Evolutionary conservation across 352 stramenopile species (phyloP).

Genomic region (Phytophthora fragariaefolia): DNA sequence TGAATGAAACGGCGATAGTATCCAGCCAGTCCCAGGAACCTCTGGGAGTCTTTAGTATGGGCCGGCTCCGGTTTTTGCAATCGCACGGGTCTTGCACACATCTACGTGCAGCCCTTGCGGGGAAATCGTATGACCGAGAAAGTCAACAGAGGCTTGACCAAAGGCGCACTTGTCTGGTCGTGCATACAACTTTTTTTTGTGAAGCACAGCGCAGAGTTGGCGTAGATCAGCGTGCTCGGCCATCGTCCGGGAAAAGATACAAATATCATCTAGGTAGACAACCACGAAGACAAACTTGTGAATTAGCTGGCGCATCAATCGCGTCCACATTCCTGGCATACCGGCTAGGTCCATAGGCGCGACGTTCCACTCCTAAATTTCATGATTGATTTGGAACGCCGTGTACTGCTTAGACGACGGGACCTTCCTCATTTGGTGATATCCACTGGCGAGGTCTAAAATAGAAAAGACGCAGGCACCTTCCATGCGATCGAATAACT

Average conservation of each 20-base stretch:
- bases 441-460: neutral
- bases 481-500: neutral
- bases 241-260: neutral
- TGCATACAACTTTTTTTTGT: neutral
- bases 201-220: neutral
- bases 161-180: neutral
- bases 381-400: neutral
- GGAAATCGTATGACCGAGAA: neutral
- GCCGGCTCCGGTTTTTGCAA: neutral
- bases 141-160: neutral
- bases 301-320: neutral
- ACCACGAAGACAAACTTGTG: neutral
- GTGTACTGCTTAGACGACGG: neutral
- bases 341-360: neutral
- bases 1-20: neutral
- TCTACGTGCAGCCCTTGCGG: neutral
- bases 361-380: neutral
- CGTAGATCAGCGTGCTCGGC: neutral
- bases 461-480: neutral
- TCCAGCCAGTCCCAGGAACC: neutral
- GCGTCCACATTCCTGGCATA: neutral
- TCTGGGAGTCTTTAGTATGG: neutral
- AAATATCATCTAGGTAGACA: neutral
- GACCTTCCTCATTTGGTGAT: neutral
- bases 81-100: neutral